These are phyloP conservation scores for Schwanniomyces vanrijiae DNA, from an alignment of 805 yeast species.

Conservation along the genomic window DNA sequence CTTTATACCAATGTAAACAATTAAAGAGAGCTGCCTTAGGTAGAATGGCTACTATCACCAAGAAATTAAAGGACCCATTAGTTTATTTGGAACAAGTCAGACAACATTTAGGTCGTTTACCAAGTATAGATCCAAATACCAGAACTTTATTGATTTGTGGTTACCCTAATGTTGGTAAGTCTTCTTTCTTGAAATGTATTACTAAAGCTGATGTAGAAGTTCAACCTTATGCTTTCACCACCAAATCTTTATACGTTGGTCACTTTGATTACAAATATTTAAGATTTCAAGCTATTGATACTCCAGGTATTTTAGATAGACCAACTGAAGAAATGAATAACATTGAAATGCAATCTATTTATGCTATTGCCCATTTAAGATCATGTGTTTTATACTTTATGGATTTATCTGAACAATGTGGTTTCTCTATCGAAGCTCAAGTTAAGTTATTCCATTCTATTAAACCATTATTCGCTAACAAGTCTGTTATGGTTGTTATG, in stretches of 20 bases:
- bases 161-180: conserved; percentile 98
- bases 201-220: conserved; percentile 99
- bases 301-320: conserved; percentile 98
- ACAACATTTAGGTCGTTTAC: conserved; percentile 98
- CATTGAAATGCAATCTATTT: conserved; percentile 98
- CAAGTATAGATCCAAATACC: conserved; percentile 97
- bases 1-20: conserved; percentile 97
- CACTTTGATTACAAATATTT: conserved; percentile 98
- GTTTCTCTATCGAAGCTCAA: conserved; percentile 95
- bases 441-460: conserved; percentile 95
- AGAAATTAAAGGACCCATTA: conserved; percentile 92
- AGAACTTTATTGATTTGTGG: conserved; percentile 97
- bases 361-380: conserved; percentile 97
- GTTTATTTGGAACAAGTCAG: conserved; percentile 96
- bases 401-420: conserved; percentile 99
- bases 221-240: conserved; percentile 98
- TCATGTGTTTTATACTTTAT: conserved; percentile 95
- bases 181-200: conserved; percentile 87
- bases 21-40: conserved; percentile 98
- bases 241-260: conserved; percentile 95
- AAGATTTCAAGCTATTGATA: conserved; percentile 98
- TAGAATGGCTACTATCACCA: conserved; percentile 98
- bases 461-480: conserved; percentile 96
- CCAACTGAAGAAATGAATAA: conserved; percentile 99
- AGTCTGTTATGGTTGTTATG: conserved; percentile 91